phyloP scores from a whole-genome alignment of 108 stramenopile genomes.

The Licmophora abbreviata region DNA sequence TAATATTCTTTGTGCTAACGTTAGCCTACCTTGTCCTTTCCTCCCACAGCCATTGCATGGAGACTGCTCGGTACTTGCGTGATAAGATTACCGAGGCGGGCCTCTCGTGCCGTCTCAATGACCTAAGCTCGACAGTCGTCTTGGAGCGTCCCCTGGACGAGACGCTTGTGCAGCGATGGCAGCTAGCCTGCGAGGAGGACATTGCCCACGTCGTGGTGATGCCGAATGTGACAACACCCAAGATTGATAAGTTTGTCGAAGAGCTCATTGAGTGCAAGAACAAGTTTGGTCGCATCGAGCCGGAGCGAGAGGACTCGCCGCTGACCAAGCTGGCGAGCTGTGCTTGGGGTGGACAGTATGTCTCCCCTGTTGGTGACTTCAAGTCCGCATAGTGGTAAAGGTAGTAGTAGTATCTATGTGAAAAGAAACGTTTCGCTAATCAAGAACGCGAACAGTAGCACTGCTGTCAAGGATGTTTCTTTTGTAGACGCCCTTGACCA shows the following conservation, averaged over 20 bases:
- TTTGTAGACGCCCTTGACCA: neutral
- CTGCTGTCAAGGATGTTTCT: no score
- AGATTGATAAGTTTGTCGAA: constrained; percentile 80
- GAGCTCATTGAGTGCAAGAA: constrained; percentile 54
- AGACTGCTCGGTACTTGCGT: constrained; percentile 72
- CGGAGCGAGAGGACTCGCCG: constrained; percentile 37
- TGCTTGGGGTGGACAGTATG: constrained; percentile 29
- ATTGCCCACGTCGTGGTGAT: constrained; percentile 89
- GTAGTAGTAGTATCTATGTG: no score
- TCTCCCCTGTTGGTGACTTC: neutral
- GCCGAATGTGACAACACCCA: constrained; percentile 75
- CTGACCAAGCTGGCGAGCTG: constrained; percentile 33
- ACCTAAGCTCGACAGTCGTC: constrained; percentile 70
- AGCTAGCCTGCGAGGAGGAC: constrained; percentile 83
- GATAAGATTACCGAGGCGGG: constrained; percentile 60
- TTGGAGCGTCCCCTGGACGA: constrained; percentile 79
- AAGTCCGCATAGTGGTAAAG: no score
- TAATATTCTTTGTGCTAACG: neutral
- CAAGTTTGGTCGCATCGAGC: constrained; percentile 37
- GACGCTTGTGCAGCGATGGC: constrained; percentile 74
- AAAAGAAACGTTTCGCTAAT: no score
- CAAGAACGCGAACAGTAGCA: no score
- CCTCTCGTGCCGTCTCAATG: constrained; percentile 69
- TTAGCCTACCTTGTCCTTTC: neutral
- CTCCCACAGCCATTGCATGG: constrained; percentile 66